phyloP scores from a whole-genome alignment of 2,329 filamentous ascomycete species.

The Penicillium sp. region DNA sequence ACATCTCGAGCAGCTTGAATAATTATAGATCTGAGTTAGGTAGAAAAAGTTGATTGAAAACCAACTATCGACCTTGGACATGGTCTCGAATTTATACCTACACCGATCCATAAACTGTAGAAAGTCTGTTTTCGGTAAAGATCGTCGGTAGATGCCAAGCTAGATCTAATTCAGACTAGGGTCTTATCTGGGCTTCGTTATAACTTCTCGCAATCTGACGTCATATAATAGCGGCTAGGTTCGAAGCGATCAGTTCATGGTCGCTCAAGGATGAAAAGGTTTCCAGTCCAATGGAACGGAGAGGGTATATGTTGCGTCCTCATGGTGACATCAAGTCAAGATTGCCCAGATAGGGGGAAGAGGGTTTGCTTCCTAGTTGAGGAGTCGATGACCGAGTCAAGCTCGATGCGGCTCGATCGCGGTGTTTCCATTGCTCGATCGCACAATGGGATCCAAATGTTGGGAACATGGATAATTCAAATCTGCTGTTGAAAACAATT shows the following conservation, averaged over 20 bases:
- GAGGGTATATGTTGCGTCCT: background rate
- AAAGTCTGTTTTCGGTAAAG: background rate
- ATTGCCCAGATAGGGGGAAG: too few species aligned
- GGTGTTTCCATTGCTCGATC: background rate
- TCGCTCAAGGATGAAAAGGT: background rate
- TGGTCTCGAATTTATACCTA: background rate
- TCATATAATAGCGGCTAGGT: too few species aligned
- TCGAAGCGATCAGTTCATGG: background rate
- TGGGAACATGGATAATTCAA: background rate
- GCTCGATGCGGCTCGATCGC: background rate
- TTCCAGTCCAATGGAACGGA: background rate
- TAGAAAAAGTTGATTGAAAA: background rate
- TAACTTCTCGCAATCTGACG: background rate
- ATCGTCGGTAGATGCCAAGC: background rate
- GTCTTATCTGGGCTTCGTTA: background rate
- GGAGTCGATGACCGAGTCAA: background rate
- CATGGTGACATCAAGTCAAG: background rate
- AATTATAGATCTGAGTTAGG: background rate
- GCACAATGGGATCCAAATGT: background rate
- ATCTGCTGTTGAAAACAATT: background rate
- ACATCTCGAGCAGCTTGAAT: constrained; percentile 21
- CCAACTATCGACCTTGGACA: background rate
- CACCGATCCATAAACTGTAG: too few species aligned
- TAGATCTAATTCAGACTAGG: background rate
- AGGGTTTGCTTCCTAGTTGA: background rate